Conservation (phyloP, 1,284 basidiomycete species). For the Melampsora medusae region DNA sequence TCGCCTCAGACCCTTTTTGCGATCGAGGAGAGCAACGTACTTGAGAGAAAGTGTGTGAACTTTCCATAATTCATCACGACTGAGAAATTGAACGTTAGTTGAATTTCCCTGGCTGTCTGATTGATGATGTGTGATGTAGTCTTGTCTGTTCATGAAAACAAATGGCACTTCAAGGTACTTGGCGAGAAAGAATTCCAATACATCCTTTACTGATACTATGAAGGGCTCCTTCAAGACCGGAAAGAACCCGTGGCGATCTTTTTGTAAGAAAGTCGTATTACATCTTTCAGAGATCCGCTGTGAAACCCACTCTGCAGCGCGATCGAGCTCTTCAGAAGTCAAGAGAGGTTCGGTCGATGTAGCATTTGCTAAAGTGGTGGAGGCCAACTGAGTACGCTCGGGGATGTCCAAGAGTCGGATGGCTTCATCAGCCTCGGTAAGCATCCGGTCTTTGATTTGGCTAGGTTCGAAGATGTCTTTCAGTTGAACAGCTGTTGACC, state of each 20-base stretch:
- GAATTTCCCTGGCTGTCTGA: constrained; percentile 53
- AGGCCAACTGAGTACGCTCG: constrained; percentile 91
- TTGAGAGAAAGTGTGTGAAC: constrained; percentile 80
- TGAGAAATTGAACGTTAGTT: constrained; percentile 65
- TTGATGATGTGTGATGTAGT: constrained; percentile 74
- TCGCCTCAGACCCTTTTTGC: constrained; percentile 65
- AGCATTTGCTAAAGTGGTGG: constrained; percentile 70
- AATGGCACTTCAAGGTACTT: constrained; percentile 89
- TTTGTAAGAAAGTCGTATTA: constrained; percentile 62
- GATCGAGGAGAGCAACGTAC: constrained; percentile 76
- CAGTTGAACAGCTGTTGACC: constrained; percentile 23
- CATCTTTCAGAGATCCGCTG: constrained; percentile 68
- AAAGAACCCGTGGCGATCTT: constrained; percentile 61
- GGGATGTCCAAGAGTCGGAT: constrained; percentile 88
- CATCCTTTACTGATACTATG: constrained; percentile 74
- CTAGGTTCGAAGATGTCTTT: constrained; percentile 92
- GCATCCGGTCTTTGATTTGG: constrained; percentile 83
- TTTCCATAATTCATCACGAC: constrained; percentile 77
- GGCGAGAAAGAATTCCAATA: constrained; percentile 79
- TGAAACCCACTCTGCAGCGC: constrained; percentile 84
- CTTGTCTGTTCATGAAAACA: constrained; percentile 88
- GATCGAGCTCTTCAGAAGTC: constrained; percentile 69
- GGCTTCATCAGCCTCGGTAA: constrained; percentile 87
- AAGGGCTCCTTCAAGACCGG: constrained; percentile 68
- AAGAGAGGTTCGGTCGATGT: constrained; percentile 66